A percentile compares a stretch with the other conserved stretches of the same genome.
phyloP scores from a whole-genome alignment of 345 rosid species.

The Iberis pinnata region DNA sequence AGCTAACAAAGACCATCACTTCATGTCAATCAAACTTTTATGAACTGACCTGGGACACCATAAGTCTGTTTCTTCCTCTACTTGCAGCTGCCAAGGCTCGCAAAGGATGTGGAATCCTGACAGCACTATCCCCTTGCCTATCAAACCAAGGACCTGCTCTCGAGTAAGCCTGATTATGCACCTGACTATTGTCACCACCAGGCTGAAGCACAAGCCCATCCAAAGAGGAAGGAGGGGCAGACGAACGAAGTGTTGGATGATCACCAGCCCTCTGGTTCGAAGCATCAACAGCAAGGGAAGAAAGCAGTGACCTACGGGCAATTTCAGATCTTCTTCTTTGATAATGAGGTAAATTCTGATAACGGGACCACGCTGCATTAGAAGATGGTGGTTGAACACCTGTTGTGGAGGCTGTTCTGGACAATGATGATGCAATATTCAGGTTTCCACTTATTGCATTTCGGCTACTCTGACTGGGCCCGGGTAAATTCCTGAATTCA shows the following conservation, averaged over 20 bases:
- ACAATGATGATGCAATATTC: slow-evolving; percentile 36
- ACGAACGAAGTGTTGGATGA: slow-evolving; percentile 24
- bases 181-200: slow-evolving; percentile 44
- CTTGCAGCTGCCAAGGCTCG: slow-evolving; percentile 52
- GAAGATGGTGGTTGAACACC: slow-evolving; percentile 46
- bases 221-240: slow-evolving; percentile 37
- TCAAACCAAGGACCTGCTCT: slow-evolving; percentile 41
- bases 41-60: slow-evolving; percentile 66
- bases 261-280: slow-evolving; percentile 40
- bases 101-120: slow-evolving; percentile 50
- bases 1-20: slow-evolving; percentile 5
- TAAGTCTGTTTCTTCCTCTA: slow-evolving; percentile 75
- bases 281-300: slow-evolving; percentile 36
- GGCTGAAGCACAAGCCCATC: slow-evolving; percentile 49
- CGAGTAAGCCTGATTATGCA: slow-evolving; percentile 35
- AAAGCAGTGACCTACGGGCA: slow-evolving; percentile 62
- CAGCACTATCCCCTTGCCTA: slow-evolving; percentile 59
- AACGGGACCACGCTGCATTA: slow-evolving; percentile 41
- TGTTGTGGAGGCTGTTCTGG: slow-evolving; percentile 26
- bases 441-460: slow-evolving; percentile 24
- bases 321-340: slow-evolving; percentile 67
- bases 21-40: background rate
- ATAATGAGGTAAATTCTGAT: slow-evolving; percentile 42
- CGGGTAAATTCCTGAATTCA: slow-evolving; percentile 38
- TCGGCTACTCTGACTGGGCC: slow-evolving; percentile 39